Evolutionary conservation across 2,329 filamentous ascomycete genomes (phyloP).

Genomic region (Chrysosporium queenslandicum): DNA sequence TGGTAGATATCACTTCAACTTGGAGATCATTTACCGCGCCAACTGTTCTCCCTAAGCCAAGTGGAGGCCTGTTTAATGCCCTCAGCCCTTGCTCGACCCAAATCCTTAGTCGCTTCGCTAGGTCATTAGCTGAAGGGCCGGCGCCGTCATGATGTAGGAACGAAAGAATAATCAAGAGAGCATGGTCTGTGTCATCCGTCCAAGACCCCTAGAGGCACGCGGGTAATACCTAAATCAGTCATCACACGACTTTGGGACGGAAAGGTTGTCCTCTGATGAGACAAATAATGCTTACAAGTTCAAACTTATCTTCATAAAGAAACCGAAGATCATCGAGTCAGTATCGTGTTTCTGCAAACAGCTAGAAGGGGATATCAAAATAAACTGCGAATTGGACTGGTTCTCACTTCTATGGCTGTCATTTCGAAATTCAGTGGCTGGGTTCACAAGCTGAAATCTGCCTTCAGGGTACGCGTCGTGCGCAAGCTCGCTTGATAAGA

Average conservation of each 20-base stretch:
- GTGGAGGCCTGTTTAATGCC: slow-evolving; percentile 39
- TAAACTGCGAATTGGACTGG: background rate
- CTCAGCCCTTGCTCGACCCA: slow-evolving; percentile 43
- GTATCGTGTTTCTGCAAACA: background rate
- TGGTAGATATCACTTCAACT: background rate
- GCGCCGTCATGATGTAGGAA: slow-evolving; percentile 39
- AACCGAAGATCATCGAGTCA: background rate
- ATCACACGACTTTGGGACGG: background rate
- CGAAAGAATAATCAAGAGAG: slow-evolving; percentile 41
- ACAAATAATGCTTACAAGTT: slow-evolving; percentile 10
- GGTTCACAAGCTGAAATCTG: slow-evolving; percentile 16
- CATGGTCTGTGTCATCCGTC: slow-evolving; percentile 50
- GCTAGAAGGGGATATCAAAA: background rate
- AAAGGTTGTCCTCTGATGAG: background rate
- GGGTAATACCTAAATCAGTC: background rate
- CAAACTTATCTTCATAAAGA: slow-evolving; percentile 27
- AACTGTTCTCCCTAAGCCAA: slow-evolving; percentile 42
- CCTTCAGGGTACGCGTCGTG: slow-evolving; percentile 16
- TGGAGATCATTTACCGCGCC: slow-evolving; percentile 29
- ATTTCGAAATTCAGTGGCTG: slow-evolving; percentile 16
- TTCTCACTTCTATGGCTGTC: slow-evolving; percentile 18
- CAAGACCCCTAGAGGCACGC: slow-evolving; percentile 31
- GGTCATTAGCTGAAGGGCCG: slow-evolving; percentile 31
- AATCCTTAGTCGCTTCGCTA: slow-evolving; percentile 39
- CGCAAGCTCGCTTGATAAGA: slow-evolving; percentile 14